Evolutionary conservation across 2,329 filamentous ascomycete genomes (phyloP), one percentile per base, ranked within the genome.

Genomic region (Claviceps sp.): DNA sequence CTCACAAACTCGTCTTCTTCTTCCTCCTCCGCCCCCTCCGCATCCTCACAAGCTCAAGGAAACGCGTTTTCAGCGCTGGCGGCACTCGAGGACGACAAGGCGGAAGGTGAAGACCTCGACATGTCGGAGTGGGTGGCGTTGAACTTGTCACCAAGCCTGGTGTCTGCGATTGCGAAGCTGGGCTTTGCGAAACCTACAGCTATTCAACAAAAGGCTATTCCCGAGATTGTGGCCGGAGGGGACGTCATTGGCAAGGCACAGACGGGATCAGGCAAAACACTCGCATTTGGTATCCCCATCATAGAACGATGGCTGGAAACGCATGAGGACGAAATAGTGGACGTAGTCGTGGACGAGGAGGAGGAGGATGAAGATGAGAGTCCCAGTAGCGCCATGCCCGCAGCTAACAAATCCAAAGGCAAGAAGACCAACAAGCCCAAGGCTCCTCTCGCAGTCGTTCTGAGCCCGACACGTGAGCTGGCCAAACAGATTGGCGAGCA

Each of bases 221-320:
- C 93, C 0, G 78, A 87, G 50, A 87, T 96, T 46, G 65, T 91
- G 19, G 79, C 81, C 5, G 91, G 91, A 0, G 86, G 87, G 64
- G 91, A 98, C 67, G 85, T 97, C 16, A 86, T 98, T 57, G 93
- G 93, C 43, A 98, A 98, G 70, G 93, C 93, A 2, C 85, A 91
- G 11, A 98, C 93, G 0, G 93, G 93, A 58, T 97, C 93, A 14
- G 93, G 93, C 60, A 98, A 98, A 70, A 98, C 93, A 0, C 73
- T 98, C 45, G 91, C 93, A 0, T 98, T 95, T 66, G 89, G 85
- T 1, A 89, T 98, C 56, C 93, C 93, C 0, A 93, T 98, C 52
- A 73, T 97, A 10, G 90, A 98, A 66, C 76, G 78, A 52, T 96
- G 85, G 74, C 69, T 98, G 40, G 76, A 78, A 54, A 63, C 63